phyloP scores from a whole-genome alignment of 169 alveolate genomes.

The Babesia divergens region DNA sequence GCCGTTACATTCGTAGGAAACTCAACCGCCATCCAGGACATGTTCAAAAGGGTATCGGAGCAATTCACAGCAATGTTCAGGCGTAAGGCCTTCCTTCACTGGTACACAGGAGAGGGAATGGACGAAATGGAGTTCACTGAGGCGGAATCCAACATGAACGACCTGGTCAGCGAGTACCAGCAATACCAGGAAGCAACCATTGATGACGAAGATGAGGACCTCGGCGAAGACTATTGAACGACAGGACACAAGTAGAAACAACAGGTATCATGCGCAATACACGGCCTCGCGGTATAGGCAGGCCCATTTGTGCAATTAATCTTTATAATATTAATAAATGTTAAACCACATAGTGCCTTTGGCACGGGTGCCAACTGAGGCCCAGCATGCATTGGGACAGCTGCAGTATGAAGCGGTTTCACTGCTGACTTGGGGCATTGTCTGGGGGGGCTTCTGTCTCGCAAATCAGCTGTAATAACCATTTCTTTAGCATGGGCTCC shows the following conservation, averaged over 20 bases:
- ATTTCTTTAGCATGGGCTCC: slow-evolving; percentile 76
- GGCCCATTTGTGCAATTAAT: slow-evolving; percentile 5
- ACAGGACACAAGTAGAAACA: not conserved
- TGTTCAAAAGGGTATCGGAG: slow-evolving; percentile 97
- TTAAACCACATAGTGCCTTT: not conserved
- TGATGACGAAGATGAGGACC: slow-evolving; percentile 93
- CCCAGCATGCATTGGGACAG: not conserved
- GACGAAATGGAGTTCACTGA: slow-evolving; percentile 99
- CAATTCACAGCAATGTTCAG: slow-evolving; percentile 97
- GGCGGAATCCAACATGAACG: slow-evolving; percentile 97
- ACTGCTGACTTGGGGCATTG: not conserved
- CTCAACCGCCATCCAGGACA: slow-evolving; percentile 96
- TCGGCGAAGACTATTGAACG: slow-evolving; percentile 55
- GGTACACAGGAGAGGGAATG: slow-evolving; percentile 99
- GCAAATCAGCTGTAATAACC: slow-evolving; percentile 73
- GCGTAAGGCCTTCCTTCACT: slow-evolving; percentile 96
- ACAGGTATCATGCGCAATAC: slow-evolving; percentile 6
- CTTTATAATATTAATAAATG: not conserved
- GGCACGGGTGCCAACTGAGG: not conserved
- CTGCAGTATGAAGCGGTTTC: not conserved
- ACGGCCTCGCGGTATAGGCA: slow-evolving; percentile 40
- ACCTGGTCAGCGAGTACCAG: slow-evolving; percentile 96
- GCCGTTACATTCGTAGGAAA: slow-evolving; percentile 97
- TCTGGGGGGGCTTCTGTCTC: slow-evolving; percentile 65
- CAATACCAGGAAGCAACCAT: slow-evolving; percentile 97